A percentile compares a stretch with the other conserved stretches of the same genome.
Conservation (phyloP, 805 yeast species). For the Metschnikowia bowlesiae region DNA sequence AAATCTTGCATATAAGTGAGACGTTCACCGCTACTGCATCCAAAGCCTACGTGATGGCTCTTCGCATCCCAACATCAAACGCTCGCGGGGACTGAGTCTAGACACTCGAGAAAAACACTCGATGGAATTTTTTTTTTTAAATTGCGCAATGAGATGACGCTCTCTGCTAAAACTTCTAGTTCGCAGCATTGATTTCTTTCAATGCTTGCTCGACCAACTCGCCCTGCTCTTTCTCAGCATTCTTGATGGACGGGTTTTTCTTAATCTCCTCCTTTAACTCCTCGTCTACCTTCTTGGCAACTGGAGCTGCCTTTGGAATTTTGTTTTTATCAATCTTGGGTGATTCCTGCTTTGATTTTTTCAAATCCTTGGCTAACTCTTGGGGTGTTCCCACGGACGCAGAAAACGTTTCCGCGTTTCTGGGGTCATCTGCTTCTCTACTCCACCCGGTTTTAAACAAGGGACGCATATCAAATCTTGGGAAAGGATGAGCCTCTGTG, state of each 20-base stretch:
- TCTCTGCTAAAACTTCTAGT: not conserved
- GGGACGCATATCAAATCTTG: constrained; percentile 54
- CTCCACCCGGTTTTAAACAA: constrained; percentile 61
- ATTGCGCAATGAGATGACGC: not conserved
- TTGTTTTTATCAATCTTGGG: constrained; percentile 25
- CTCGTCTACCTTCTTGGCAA: constrained; percentile 32
- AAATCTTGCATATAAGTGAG: constrained; percentile 8
- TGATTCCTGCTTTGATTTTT: constrained; percentile 5
- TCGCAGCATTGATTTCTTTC: constrained; percentile 10
- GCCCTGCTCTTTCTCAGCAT: constrained; percentile 23
- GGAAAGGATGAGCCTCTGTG: constrained; percentile 93
- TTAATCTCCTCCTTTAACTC: constrained; percentile 32
- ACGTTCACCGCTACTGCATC: not conserved
- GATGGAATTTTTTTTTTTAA: too few relatives aligned
- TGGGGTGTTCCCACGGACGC: constrained; percentile 15
- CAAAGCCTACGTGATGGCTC: not conserved
- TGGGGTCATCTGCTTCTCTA: constrained; percentile 28
- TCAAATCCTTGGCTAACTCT: constrained; percentile 1
- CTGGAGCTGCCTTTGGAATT: constrained; percentile 40
- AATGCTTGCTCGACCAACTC: constrained; percentile 22
- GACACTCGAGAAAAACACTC: not conserved
- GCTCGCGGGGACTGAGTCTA: not conserved
- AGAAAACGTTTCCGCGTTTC: constrained; percentile 10
- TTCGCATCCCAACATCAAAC: not conserved
- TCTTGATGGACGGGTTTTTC: constrained; percentile 31